Percentiles rank a stretch among this genome's conserved stretches.
Evolutionary conservation across 225 moss, liverwort and hornwort species (phyloP).

Genomic region (Antitrichia curtipendula): DNA sequence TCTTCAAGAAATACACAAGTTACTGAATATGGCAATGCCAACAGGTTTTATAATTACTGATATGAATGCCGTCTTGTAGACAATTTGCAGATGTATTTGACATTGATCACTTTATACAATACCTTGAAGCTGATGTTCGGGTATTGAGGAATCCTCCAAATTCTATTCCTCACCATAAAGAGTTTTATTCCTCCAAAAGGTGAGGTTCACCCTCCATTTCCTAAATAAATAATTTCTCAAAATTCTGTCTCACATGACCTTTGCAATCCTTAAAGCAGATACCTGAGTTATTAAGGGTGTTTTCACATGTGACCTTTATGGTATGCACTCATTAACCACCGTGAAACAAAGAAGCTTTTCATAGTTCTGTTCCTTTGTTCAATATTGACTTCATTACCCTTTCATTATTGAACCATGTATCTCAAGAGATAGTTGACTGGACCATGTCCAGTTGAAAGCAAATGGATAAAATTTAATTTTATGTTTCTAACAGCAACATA

Average conservation of each 20-base stretch:
- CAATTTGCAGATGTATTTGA: conserved; percentile 54
- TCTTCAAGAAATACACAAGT: neutral
- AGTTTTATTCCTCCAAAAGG: conserved; percentile 29
- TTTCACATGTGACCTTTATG: neutral
- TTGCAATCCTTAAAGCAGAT: neutral
- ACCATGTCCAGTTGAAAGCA: neutral
- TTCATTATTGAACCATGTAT: neutral
- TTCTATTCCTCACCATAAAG: conserved; percentile 22
- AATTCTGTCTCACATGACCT: neutral
- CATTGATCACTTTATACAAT: conserved; percentile 44
- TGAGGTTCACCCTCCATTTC: neutral
- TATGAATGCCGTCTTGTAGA: conserved; percentile 3
- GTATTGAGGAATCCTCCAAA: conserved; percentile 26
- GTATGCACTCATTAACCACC: neutral
- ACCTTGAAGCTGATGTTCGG: conserved; percentile 39
- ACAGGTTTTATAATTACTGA: neutral
- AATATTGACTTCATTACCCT: neutral
- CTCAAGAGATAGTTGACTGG: neutral
- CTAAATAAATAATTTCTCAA: neutral
- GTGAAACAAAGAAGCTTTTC: neutral
- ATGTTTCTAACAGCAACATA: neutral
- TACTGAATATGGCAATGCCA: neutral
- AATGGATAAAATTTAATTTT: neutral
- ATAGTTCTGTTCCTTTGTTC: neutral
- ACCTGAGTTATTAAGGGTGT: neutral